Evolutionary conservation across 495 filamentous ascomycete species (phyloP).

Genomic region (Sporormia fimetaria): DNA sequence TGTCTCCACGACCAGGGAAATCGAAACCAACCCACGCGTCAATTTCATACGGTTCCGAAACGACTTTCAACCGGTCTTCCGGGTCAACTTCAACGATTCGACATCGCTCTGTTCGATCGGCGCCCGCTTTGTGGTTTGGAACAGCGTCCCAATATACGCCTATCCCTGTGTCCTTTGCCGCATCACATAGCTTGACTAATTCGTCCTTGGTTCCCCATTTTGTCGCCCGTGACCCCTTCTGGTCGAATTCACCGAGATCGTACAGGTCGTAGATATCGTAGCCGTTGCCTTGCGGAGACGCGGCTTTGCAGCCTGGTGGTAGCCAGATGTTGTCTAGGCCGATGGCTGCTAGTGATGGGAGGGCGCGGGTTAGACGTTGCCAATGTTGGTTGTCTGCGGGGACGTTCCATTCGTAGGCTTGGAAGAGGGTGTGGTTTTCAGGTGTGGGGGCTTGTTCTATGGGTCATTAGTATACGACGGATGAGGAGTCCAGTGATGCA

Average conservation of each 20-base stretch:
- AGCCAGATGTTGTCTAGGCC: constrained; percentile 62
- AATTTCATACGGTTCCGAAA: constrained; percentile 51
- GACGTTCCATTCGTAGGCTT: constrained; percentile 68
- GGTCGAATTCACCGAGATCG: constrained; percentile 66
- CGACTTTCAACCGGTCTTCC: constrained; percentile 42
- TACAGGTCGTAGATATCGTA: constrained; percentile 71
- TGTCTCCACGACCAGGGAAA: constrained; percentile 48
- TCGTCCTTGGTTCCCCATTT: constrained; percentile 65
- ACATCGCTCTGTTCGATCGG: constrained; percentile 51
- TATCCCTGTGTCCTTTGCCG: constrained; percentile 43
- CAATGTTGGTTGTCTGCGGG: constrained; percentile 55
- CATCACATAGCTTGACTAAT: constrained; percentile 41
- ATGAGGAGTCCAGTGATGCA: neutral
- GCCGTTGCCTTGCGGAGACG: constrained; percentile 52
- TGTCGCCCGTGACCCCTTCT: constrained; percentile 51
- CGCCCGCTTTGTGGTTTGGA: constrained; percentile 64
- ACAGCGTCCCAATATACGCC: constrained; percentile 65
- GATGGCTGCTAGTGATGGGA: constrained; percentile 46
- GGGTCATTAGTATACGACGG: constrained; percentile 2
- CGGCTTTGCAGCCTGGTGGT: constrained; percentile 62
- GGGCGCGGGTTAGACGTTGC: constrained; percentile 43
- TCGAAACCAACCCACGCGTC: constrained; percentile 58
- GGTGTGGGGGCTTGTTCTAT: constrained; percentile 15
- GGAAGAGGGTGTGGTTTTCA: constrained; percentile 53
- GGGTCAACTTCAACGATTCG: constrained; percentile 47